Base-by-base conservation (phyloP, 768 basidiomycete genomes). In the Nidularia pulvinata region DNA sequence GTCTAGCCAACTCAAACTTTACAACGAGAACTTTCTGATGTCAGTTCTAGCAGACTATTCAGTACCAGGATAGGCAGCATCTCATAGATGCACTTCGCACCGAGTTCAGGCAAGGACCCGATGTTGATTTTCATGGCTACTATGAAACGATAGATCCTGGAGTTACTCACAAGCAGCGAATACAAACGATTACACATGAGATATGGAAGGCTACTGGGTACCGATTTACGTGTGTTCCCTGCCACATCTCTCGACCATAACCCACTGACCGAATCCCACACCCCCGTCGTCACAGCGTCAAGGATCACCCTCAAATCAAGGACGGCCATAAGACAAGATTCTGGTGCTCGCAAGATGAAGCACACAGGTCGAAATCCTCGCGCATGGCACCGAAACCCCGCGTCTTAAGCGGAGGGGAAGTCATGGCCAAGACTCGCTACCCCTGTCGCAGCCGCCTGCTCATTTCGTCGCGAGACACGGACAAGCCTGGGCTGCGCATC, bases 261-360 rank as follows among this genome's bases (percentile, higher is more conserved):
- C n/a, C n/a, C n/a, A n/a, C n/a, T n/a, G n/a, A n/a, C n/a, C n/a
- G n/a, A n/a, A n/a, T n/a, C n/a, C n/a, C n/a, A n/a, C n/a, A n/a
- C n/a, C n/a, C n/a, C n/a, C n/a, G n/a, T n/a, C n/a, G n/a, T n/a
- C 33, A 35, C 59, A 81, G 78, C 6, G 74, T 80, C 9, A 80
- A 79, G 56, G 79, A 81, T 59, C 78, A 81, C 53, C 78, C 77
- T 13, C 73, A 67, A 10, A 67, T 74, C 37, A 75, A 73, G 37
- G 69, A 70, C 52, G 79, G 79, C 7, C 75, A 80, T 61, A 82
- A 79, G 57, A 80, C 76, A 19, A 70, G 78, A 35, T 69, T 77
- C 14, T 78, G 78, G 76, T 82, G 78, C 63, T 79, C 77, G 7
- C 80, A 79, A 55, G 80, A 82, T 55, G 70, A 72, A 49, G 71